Evolutionary conservation across 1,139 yeast genomes (phyloP), one percentile per base, ranked within the genome.

Genomic region (Candida sanyaensis): DNA sequence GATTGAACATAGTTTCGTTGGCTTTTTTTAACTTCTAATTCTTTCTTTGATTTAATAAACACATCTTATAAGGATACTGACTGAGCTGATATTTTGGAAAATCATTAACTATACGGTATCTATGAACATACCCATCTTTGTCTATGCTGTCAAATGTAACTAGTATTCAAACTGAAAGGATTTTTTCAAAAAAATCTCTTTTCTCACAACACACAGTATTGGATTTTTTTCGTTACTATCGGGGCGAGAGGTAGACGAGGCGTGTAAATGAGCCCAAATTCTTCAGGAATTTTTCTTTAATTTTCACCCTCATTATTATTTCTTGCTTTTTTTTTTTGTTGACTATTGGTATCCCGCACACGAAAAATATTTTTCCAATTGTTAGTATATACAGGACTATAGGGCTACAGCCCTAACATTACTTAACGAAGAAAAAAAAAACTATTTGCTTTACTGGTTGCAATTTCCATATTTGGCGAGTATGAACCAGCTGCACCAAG

Each of bases 111-210:
- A 17, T 17, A 36, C 24, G 39, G 39, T 26, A 24, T 36, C 27
- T 36, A 24, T 37, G 32, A 30, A 44, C 47, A 44, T 44, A 44
- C 47, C 47, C 47, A 44, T 44, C 47, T 44, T 36, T 44, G 47
- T 44, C 46, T 44, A 44, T 44, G 38, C 32, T 36, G 23, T 41
- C 44, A 34, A 41, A 34, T 13, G 44, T 41, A 32, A 41, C 44
- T 41, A 41, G 38, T 41, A 36, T n/a, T 36, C 28, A 23, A 28
- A 27, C 32, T 26, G 17, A 17, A 32, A 33, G 37, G 38, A 38
- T 43, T 43, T 44, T 43, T 44, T 41, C 32, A 27, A 32, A 34
- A 37, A 44, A 33, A n/a, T 43, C 41, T 43, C 36, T 37, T 36
- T 30, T 43, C 38, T 32, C 21, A n/a, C 7, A 21, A 8, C 10